Evolutionary conservation across 2,329 filamentous ascomycete genomes (phyloP).

Genomic region (Penicillium sp.): DNA sequence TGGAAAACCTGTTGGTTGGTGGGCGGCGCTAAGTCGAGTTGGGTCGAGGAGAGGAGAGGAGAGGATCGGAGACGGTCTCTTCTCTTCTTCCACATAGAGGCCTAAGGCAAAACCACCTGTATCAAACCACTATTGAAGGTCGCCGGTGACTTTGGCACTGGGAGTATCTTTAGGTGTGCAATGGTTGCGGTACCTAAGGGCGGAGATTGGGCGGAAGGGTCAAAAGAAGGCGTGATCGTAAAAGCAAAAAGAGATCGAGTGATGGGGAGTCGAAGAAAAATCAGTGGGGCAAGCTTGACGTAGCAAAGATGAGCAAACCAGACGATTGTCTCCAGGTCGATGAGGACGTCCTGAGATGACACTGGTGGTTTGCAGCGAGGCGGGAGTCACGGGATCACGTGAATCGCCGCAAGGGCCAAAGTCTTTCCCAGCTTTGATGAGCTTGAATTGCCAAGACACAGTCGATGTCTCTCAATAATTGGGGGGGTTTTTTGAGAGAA

Average conservation of each 20-base stretch:
- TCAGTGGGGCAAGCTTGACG: constrained; percentile 11
- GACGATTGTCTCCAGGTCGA: constrained; percentile 16
- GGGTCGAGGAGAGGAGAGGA: constrained; percentile 27
- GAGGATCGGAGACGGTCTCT: constrained; percentile 37
- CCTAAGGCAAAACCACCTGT: constrained; percentile 28
- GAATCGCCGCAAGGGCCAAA: constrained; percentile 8
- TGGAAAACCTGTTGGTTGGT: constrained; percentile 20
- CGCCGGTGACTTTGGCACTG: constrained; percentile 11
- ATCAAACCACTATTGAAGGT: constrained; percentile 15
- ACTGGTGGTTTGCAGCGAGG: constrained; percentile 35
- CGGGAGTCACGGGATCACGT: constrained; percentile 25
- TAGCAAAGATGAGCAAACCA: constrained; percentile 15
- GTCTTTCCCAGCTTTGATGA: constrained; percentile 4
- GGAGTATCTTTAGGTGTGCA: constrained; percentile 1
- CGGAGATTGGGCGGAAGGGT: constrained; percentile 24
- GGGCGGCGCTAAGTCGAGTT: constrained; percentile 19
- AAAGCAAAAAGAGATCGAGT: not conserved
- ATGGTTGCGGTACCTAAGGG: constrained; percentile 21
- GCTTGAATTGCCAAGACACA: constrained; percentile 4
- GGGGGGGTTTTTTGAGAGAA: not conserved
- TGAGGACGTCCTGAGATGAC: constrained; percentile 22
- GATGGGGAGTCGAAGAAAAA: constrained; percentile 4
- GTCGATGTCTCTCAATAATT: not conserved
- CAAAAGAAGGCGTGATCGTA: constrained; percentile 15
- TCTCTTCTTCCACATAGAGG: constrained; percentile 44